Conservation (phyloP, 495 filamentous ascomycete genomes). For the Daldinia loculata region DNA sequence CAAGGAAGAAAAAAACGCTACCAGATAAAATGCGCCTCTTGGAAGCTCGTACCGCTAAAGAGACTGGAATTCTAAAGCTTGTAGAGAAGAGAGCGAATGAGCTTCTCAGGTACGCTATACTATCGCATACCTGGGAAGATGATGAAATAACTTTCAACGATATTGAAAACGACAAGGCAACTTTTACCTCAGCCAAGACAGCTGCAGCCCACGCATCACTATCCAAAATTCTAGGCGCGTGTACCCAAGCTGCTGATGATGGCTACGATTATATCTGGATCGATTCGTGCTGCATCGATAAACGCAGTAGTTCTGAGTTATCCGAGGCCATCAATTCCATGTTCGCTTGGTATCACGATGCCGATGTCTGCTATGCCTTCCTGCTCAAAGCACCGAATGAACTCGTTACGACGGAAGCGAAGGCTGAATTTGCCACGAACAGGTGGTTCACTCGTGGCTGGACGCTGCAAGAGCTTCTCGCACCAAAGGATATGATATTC, state of each 20-base stretch:
- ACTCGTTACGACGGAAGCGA: neutral
- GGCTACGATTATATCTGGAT: constrained; percentile 24
- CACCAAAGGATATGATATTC: constrained; percentile 1
- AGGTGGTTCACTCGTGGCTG: neutral
- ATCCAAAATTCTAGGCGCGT: neutral
- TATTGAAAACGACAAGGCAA: neutral
- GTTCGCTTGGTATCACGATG: constrained; percentile 44
- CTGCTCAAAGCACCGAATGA: neutral
- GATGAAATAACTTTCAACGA: constrained; percentile 9
- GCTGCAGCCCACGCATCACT: neutral
- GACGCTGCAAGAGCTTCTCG: neutral
- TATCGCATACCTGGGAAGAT: neutral
- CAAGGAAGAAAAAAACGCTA: neutral
- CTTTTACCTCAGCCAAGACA: neutral
- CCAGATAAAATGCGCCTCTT: neutral
- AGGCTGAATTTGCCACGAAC: neutral
- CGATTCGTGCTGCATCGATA: constrained; percentile 42
- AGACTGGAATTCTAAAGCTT: neutral
- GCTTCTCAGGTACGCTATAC: constrained; percentile 1
- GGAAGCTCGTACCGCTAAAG: neutral
- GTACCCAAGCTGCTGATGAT: constrained; percentile 1
- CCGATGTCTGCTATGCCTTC: constrained; percentile 16
- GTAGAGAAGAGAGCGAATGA: constrained; percentile 12
- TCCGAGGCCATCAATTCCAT: constrained; percentile 47
- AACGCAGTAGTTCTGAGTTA: constrained; percentile 45